These are phyloP conservation scores for Starmerella riodocensis DNA, from an alignment of 805 yeast genomes.

Conservation along the genomic window DNA sequence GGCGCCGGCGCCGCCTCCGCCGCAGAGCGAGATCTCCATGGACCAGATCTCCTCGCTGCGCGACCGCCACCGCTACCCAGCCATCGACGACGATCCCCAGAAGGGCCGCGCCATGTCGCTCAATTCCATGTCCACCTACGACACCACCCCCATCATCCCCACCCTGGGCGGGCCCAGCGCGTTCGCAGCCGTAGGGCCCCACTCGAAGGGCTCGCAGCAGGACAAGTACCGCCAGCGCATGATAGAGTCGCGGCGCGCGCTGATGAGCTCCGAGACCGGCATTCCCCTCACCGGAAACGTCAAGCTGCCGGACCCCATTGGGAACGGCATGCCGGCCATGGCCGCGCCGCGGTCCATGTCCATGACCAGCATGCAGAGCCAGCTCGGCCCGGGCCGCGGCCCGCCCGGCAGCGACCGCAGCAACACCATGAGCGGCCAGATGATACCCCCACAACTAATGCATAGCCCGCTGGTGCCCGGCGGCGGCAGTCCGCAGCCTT, in stretches of 20 bases:
- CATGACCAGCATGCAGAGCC: constrained; percentile 6
- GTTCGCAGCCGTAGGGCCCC: constrained; percentile 5
- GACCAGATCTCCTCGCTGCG: constrained; percentile 20
- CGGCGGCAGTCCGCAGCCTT: too few relatives aligned
- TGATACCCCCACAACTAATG: background rate
- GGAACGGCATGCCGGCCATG: background rate
- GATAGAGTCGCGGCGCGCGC: constrained; percentile 21
- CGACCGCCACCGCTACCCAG: constrained; percentile 29
- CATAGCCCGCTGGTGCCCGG: too few relatives aligned
- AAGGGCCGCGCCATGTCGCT: constrained; percentile 24
- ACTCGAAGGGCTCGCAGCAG: constrained; percentile 9
- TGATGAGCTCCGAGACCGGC: constrained; percentile 18
- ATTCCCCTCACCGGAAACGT: constrained; percentile 16
- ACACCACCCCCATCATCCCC: constrained; percentile 29
- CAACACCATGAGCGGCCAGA: constrained; percentile 4
- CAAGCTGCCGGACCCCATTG: too few relatives aligned
- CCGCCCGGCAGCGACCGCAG: background rate
- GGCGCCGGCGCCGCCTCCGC: background rate
- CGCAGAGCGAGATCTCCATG: constrained; percentile 15
- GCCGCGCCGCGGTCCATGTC: constrained; percentile 16
- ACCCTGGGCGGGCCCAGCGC: constrained; percentile 19
- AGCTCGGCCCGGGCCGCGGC: background rate
- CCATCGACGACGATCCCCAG: constrained; percentile 15
- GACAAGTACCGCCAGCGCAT: constrained; percentile 23
- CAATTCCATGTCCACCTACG: constrained; percentile 25